A percentile compares a stretch with the other conserved stretches of the same genome.
Conservation (phyloP, 208 protist species). For the Crithidia brevicula region DNA sequence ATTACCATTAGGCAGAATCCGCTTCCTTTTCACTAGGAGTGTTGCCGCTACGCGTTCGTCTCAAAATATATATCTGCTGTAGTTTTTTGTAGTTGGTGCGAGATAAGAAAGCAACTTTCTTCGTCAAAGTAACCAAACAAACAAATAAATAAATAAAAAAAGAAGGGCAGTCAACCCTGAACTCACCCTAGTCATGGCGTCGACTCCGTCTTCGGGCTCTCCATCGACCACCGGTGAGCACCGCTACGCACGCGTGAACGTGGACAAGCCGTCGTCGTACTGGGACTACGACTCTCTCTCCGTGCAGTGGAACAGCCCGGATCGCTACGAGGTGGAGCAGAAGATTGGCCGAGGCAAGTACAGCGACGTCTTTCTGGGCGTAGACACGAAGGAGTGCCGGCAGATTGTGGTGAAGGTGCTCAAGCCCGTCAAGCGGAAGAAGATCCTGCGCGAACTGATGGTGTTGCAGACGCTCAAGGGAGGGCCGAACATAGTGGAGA, state of each 20-base stretch:
- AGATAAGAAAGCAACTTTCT: no score
- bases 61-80: no score
- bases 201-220: conserved; percentile 23
- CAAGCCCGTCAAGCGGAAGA: conserved; percentile 99
- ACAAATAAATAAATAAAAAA: no score
- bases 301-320: conserved; percentile 94
- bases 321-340: conserved; percentile 97
- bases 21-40: no score
- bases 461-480: conserved; percentile 99
- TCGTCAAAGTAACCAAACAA: no score
- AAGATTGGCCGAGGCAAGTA: conserved; percentile 99
- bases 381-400: conserved; percentile 86
- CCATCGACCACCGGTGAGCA: conserved; percentile 53
- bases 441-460: conserved; percentile 99
- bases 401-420: conserved; percentile 99
- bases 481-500: conserved; percentile 98
- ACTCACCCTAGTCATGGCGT: conserved; percentile 43
- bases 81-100: conserved; percentile 12
- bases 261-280: conserved; percentile 93
- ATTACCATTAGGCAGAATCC: no score
- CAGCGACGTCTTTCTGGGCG: conserved; percentile 99
- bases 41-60: no score
- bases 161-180: no score
- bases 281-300: conserved; percentile 95
- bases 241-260: conserved; percentile 82